Base-by-base conservation (phyloP, 129 eudicot species). In the Pittosporum tobira region DNA sequence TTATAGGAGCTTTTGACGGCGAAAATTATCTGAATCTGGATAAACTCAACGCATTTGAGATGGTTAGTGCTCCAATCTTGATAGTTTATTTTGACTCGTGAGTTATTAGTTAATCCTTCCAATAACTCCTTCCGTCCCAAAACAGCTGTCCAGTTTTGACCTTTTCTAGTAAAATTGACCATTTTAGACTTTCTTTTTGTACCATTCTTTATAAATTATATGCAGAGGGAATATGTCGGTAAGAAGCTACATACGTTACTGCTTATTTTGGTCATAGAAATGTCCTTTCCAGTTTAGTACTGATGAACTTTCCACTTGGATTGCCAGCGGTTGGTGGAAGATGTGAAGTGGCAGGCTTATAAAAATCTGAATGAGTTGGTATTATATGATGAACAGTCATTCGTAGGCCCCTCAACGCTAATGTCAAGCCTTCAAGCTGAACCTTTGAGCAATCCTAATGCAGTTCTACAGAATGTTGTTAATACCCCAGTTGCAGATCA, bases 1-100 rank as follows among this genome's bases (percentile, higher is more conserved):
- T 77, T 55, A 66, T 79, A 2, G 88, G 81, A 37, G 95, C 74
- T 18, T 74, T 84, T 68, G 82, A 77, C 51, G 88, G 88, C n/a
- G 80, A 72, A 58, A 67, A 45, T 59, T 73, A 61, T 59, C 75
- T 40, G 73, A 43, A 75, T 47, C 25, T 68, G 23, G 85, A 77
- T 58, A 52, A 54, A 9, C 77, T 89, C 59, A 16, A 57, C 53
- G 61, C 34, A 21, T 72, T 37, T 66, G 94, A 86, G 59, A 79
- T 50, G 93, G 97, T 89, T 27, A 25, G 77, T 67, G 23, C 68
- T 60, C 65, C 29, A 1, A 27, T 26, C 48, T 38, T 48, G n/a
- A n/a, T n/a, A n/a, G n/a, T n/a, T 6, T 11, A 16, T 14, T 42
- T 58, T 53, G 16, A 31, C n/a, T 2, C 12, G 4, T 47, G 28